Evolutionary conservation across 108 stramenopile species (phyloP), one percentile per base, ranked within the genome.

Genomic region (Cylindrotheca fusiformis): DNA sequence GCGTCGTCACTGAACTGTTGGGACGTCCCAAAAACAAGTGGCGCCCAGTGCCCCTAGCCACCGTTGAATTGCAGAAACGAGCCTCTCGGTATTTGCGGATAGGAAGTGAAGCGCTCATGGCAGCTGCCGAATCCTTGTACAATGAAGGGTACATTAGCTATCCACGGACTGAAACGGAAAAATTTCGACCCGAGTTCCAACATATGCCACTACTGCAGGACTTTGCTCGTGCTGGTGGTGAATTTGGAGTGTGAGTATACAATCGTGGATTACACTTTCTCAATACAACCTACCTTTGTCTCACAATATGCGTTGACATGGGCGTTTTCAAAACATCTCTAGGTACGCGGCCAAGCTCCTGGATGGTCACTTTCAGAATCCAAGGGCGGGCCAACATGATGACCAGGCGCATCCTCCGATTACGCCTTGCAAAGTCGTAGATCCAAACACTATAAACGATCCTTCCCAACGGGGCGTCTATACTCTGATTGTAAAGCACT

Each of bases 321-420:
- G 17, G 44, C 17, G 44, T 17, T 10, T 17, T 45, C 17, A 45
- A 14, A 10, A 27, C 4, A 27, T 18, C 52, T 78, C 2, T 48
- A 69, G 65, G 1, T 95, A 91, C 74, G 94, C 90, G 2, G 53
- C 63, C 19, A 77, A 67, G 3, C 68, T 95, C 28, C 48, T 94
- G 54, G 69, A 78, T 8, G 75, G 79, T 47, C 74, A 78, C 32
- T 95, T 87, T 68, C 88, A 90, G 73, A 80, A 67, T 64, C 95
- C 92, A 44, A 71, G 92, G 12, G 78, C 82, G 12, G 91, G 95
- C 6, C 81, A 77, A 63, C 71, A 96, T 33, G 96, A 98, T 71
- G 99, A 99, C 57, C 77, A 97, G 45, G 99, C 99, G 1, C 99
- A 99, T 72, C 97, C 99, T 44, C 97, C 99, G 53, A 99, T 99